phyloP scores from a whole-genome alignment of 2,329 filamentous ascomycete species.

The Diplodia scrobiculata region DNA sequence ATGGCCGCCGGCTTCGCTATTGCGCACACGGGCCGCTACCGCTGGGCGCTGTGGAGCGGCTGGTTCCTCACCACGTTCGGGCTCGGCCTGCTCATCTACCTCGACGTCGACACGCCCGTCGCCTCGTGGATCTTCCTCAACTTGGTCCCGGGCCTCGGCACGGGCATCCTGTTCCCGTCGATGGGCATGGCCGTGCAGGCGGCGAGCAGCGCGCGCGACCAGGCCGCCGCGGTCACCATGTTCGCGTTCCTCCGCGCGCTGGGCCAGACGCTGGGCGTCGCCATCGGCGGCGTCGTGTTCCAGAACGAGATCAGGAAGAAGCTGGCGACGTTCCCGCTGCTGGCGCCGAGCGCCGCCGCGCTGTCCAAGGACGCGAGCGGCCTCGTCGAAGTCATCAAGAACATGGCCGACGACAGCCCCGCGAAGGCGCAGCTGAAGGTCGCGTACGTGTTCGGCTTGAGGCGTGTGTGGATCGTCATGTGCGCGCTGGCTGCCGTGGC shows the following conservation, averaged over 20 bases:
- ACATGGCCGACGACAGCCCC: constrained; percentile 48
- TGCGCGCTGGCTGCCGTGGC: constrained; percentile 56
- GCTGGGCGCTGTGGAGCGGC: constrained; percentile 62
- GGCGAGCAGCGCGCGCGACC: constrained; percentile 57
- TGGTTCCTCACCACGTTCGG: constrained; percentile 64
- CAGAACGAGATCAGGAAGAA: constrained; percentile 64
- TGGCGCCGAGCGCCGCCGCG: constrained; percentile 52
- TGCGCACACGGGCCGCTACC: constrained; percentile 60
- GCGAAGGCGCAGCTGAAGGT: constrained; percentile 48
- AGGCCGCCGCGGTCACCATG: constrained; percentile 64
- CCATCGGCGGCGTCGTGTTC: constrained; percentile 68
- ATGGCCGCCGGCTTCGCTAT: constrained; percentile 59
- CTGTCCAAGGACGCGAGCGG: constrained; percentile 62
- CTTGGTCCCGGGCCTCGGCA: constrained; percentile 61
- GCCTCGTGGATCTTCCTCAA: constrained; percentile 63
- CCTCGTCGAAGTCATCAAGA: constrained; percentile 61
- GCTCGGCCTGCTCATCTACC: constrained; percentile 57
- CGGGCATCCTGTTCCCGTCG: constrained; percentile 66
- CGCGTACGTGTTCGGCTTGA: constrained; percentile 57
- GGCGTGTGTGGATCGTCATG: constrained; percentile 60
- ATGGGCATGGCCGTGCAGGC: constrained; percentile 67
- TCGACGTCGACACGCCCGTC: constrained; percentile 55
- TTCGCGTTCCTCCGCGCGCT: constrained; percentile 68
- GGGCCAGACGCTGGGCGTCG: constrained; percentile 67
- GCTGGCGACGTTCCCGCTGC: constrained; percentile 51